Evolutionary conservation across 2,329 filamentous ascomycete genomes (phyloP), one percentile per base, ranked within the genome.

Genomic region (Cladophialophora immunda): DNA sequence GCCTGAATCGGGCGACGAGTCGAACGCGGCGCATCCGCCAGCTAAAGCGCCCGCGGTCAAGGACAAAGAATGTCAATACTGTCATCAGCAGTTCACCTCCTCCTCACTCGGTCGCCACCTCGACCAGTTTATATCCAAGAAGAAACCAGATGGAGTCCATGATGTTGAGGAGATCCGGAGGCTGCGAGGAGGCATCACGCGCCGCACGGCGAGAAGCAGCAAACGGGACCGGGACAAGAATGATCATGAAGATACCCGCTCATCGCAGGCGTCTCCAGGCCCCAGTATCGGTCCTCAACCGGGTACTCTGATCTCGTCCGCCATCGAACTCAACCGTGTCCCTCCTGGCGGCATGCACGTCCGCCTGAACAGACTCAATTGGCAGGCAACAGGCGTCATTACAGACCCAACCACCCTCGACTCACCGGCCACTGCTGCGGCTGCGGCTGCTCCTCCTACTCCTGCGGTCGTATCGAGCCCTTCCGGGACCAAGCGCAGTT

Each of bases 91-190:
- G 6, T 98, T 97, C 77, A 97, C 94, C 17, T 97, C 94, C 1
- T 97, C 93, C 17, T 97, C 93, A 2, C 87, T 98, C 61, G 94
- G 94, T 58, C 90, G 94, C 54, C 94, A 98, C 80, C 89, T 97
- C 72, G 94, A 98, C 78, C 87, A 97, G 45, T 97, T 96, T 78
- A 94, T 97, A 75, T 94, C 93, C 76, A 90, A 93, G 66, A 96
- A 93, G 81, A 97, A 97, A 78, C 93, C 94, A 1, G 94, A 98
- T 80, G 94, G 94, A 58, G 81, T 97, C 54, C 94, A 98, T 79
- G 86, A 97, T 81, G 92, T 97, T 66, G 92, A 94, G 7, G 92
- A 92, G 78, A 98, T 98, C 74, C 87, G 87, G 72, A 92, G 91
- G 78, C 82, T 97, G 74, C 88, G 94, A 61, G 92, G 92, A 53